Evolutionary conservation across 139 green algal species (phyloP).

Genomic region (Coccomyxa sp.): DNA sequence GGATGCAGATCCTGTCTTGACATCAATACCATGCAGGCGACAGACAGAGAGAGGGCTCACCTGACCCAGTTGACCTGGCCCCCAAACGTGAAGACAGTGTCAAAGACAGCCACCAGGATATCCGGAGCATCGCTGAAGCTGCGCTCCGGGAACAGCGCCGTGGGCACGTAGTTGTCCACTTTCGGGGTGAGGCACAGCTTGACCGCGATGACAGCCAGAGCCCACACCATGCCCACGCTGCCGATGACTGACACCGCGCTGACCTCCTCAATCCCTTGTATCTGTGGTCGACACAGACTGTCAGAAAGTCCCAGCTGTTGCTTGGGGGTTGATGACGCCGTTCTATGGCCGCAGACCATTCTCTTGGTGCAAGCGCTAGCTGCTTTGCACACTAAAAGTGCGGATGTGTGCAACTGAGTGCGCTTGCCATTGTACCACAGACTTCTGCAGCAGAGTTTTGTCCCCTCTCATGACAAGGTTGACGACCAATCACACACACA

Average conservation of each 20-base stretch:
- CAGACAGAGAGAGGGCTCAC: not conserved
- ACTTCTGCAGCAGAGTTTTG: too few species aligned
- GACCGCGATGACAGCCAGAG: conserved; percentile 23
- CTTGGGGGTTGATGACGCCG: too few species aligned
- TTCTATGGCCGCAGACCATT: too few species aligned
- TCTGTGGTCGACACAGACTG: not conserved
- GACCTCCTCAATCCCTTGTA: conserved; percentile 36
- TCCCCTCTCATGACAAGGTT: too few species aligned
- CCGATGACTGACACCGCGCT: conserved; percentile 25
- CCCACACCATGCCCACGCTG: conserved; percentile 28
- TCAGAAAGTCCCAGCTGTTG: too few species aligned
- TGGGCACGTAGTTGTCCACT: not conserved
- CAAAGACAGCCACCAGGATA: conserved; percentile 29
- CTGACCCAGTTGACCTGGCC: conserved; percentile 31
- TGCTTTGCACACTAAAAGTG: too few species aligned
- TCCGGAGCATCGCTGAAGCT: not conserved
- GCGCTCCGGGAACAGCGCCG: not conserved
- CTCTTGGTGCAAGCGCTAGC: too few species aligned
- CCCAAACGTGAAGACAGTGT: conserved; percentile 40
- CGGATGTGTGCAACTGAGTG: too few species aligned
- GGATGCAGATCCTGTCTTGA: too few species aligned
- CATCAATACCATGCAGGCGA: not conserved
- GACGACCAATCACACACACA: too few species aligned
- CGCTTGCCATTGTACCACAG: too few species aligned
- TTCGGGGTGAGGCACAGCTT: conserved; percentile 23